Conservation (phyloP, 768 basidiomycete species). For the Mycena crocata region DNA sequence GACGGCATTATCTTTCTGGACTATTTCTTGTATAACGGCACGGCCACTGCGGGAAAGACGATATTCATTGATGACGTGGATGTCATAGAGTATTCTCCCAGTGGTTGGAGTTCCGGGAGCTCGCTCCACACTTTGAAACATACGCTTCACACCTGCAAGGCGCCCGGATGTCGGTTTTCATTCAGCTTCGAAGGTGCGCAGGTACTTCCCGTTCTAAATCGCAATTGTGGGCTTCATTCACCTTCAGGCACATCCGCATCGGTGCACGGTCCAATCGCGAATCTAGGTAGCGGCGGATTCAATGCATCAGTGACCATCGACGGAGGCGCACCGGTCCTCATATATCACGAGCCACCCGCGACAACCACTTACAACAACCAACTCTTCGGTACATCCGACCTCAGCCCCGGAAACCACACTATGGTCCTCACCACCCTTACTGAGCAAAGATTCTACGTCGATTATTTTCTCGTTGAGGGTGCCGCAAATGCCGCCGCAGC, state of each 20-base stretch:
- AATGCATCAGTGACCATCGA: too few relatives aligned
- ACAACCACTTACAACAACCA: not conserved
- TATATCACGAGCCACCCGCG: too few relatives aligned
- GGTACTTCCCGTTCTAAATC: not conserved
- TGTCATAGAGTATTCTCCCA: not conserved
- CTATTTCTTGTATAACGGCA: not conserved
- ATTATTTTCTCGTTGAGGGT: not conserved
- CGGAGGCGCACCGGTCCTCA: too few relatives aligned
- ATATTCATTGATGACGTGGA: not conserved
- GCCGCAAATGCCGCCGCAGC: not conserved
- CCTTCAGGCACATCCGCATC: not conserved
- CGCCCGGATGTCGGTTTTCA: not conserved
- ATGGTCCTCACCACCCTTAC: not conserved
- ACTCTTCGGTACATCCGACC: not conserved
- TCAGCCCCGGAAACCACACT: not conserved
- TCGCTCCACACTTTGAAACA: not conserved
- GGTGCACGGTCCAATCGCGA: too few relatives aligned
- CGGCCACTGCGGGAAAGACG: not conserved
- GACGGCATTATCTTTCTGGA: not conserved
- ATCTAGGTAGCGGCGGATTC: too few relatives aligned
- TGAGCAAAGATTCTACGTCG: not conserved
- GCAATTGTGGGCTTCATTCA: not conserved
- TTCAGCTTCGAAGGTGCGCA: not conserved
- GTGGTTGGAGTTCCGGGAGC: not conserved
- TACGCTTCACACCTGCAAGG: not conserved